phyloP scores from a whole-genome alignment of 306 rosid species.

The Lathyrus oleraceus region DNA sequence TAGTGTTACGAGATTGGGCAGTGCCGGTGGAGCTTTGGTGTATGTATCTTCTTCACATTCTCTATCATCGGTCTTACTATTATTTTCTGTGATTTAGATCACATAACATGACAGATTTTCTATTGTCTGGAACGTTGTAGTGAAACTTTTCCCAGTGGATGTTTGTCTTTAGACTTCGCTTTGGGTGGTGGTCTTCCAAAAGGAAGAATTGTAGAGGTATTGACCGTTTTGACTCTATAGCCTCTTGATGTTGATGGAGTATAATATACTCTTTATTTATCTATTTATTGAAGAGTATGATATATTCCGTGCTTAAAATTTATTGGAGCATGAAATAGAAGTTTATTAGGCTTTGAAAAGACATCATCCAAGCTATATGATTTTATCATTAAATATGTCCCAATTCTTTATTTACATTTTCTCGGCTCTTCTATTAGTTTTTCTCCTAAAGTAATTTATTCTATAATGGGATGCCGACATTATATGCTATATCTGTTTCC shows the following conservation, averaged over 20 bases:
- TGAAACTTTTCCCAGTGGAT: constrained; percentile 98
- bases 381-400: constrained; percentile 15
- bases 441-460: constrained; percentile 1
- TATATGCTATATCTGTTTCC: constrained; percentile 33
- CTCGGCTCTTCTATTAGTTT: not conserved
- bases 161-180: constrained; percentile 91
- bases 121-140: constrained; percentile 50
- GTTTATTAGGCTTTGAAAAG: constrained; percentile 6
- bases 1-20: constrained; percentile 93
- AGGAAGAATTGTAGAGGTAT: constrained; percentile 99
- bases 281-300: not conserved
- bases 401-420: constrained; percentile 26
- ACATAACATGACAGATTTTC: constrained; percentile 24
- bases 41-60: constrained; percentile 47
- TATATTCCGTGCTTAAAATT: constrained; percentile 6
- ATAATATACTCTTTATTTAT: too few species aligned
- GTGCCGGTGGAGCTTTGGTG: constrained; percentile 99
- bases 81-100: constrained; percentile 34
- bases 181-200: constrained; percentile 97
- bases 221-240: not conserved
- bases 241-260: too few species aligned
- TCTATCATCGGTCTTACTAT: constrained; percentile 1
- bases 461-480: constrained; percentile 10
- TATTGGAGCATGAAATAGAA: not conserved
- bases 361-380: not conserved